Conservation (phyloP, 208 protist species). For the Acanthamoeba rhysodes region DNA sequence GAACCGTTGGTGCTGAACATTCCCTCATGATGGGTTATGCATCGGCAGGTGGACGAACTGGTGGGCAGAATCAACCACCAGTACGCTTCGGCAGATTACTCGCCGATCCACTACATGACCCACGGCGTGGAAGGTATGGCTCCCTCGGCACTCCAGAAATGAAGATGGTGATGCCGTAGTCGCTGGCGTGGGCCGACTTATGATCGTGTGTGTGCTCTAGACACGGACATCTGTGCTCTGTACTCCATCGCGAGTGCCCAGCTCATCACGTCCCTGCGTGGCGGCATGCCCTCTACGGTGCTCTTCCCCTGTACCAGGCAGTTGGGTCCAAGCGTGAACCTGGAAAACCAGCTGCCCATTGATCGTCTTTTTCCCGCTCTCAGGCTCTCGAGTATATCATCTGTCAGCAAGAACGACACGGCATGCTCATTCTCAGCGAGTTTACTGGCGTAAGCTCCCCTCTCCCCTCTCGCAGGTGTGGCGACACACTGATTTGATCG, state of each 20-base stretch:
- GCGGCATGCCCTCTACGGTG: conserved; percentile 20
- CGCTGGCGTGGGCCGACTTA: background rate
- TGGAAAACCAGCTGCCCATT: too few species aligned
- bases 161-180: background rate
- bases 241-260: conserved; percentile 50
- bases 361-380: background rate
- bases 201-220: background rate
- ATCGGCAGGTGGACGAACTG: conserved; percentile 44
- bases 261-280: conserved; percentile 57
- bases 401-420: conserved; percentile 79
- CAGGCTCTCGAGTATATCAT: conserved; percentile 81
- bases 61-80: conserved; percentile 49
- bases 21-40: background rate
- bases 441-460: conserved; percentile 87
- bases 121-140: conserved; percentile 1
- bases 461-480: background rate
- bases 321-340: background rate
- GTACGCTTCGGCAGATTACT: conserved; percentile 48
- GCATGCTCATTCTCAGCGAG: conserved; percentile 88
- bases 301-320: background rate
- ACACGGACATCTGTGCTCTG: conserved; percentile 51
- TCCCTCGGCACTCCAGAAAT: background rate
- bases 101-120: conserved; percentile 57
- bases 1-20: background rate
- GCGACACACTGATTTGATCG: background rate